Evolutionary conservation across 2,329 filamentous ascomycete genomes (phyloP).

Genomic region (Botrytis galanthina): DNA sequence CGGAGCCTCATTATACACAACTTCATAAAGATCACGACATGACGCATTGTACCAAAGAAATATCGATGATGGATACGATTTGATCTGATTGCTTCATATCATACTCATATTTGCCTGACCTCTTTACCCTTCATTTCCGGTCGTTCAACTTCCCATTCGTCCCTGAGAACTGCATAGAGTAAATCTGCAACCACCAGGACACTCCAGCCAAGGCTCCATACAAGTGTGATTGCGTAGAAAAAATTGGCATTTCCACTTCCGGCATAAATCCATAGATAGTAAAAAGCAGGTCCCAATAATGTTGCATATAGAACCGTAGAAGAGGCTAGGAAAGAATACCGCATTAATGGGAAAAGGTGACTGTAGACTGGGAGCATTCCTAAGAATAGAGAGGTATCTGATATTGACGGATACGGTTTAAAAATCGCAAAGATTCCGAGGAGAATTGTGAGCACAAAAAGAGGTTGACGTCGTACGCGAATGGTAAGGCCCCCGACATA

Average conservation of each 20-base stretch:
- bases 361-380: slow-evolving; percentile 79
- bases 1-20: neutral
- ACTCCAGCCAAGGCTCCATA: slow-evolving; percentile 90
- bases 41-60: neutral
- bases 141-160: slow-evolving; percentile 90
- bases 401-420: slow-evolving; percentile 93
- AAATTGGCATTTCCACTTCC: slow-evolving; percentile 98
- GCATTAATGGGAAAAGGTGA: slow-evolving; percentile 91
- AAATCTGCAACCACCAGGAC: slow-evolving; percentile 77
- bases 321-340: slow-evolving; percentile 85
- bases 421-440: slow-evolving; percentile 91
- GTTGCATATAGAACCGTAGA: slow-evolving; percentile 83
- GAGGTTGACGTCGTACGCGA: slow-evolving; percentile 77
- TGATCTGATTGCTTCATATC: slow-evolving; percentile 13
- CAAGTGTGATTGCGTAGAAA: slow-evolving; percentile 98
- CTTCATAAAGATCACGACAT: neutral
- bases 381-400: slow-evolving; percentile 83
- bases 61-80: neutral
- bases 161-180: slow-evolving; percentile 81
- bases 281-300: slow-evolving; percentile 89
- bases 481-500: slow-evolving; percentile 87
- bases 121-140: slow-evolving; percentile 90
- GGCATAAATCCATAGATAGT: slow-evolving; percentile 97
- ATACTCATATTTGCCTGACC: slow-evolving; percentile 46
- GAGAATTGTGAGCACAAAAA: slow-evolving; percentile 81